Conservation (phyloP, 768 basidiomycete species). For the Chalciporus piperatus region DNA sequence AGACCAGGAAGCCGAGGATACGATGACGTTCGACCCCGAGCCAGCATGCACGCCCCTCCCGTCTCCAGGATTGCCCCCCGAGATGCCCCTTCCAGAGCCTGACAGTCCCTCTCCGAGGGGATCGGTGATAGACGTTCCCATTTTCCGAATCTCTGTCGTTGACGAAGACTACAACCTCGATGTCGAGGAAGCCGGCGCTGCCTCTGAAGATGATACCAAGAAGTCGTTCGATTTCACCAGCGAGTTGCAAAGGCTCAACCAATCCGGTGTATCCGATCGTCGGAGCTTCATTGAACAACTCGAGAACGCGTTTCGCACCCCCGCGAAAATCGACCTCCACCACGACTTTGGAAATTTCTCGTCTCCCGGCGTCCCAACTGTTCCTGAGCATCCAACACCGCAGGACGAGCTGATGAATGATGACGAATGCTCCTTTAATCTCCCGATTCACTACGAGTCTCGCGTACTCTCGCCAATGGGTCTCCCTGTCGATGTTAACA, state of each 20-base stretch:
- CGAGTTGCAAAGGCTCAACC: slow-evolving; percentile 66
- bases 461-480: slow-evolving; percentile 11
- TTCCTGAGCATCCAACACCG: slow-evolving; percentile 47
- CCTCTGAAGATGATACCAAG: slow-evolving; percentile 67
- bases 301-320: slow-evolving; percentile 76
- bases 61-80: slow-evolving; percentile 44
- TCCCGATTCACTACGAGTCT: slow-evolving; percentile 16
- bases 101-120: slow-evolving; percentile 1
- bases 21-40: slow-evolving; percentile 30
- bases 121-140: slow-evolving; percentile 29
- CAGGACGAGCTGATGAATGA: slow-evolving; percentile 29
- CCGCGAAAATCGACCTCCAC: slow-evolving; percentile 61
- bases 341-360: slow-evolving; percentile 42
- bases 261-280: slow-evolving; percentile 66
- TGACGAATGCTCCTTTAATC: slow-evolving; percentile 24
- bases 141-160: slow-evolving; percentile 47
- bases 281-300: slow-evolving; percentile 80
- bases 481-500: slow-evolving; percentile 25
- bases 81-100: slow-evolving; percentile 35
- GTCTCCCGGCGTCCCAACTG: slow-evolving; percentile 44
- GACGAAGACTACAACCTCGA: slow-evolving; percentile 41
- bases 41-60: slow-evolving; percentile 14
- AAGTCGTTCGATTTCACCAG: slow-evolving; percentile 84
- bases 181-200: slow-evolving; percentile 37
- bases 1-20: slow-evolving; percentile 41